A percentile compares a stretch with the other conserved stretches of the same genome.
Evolutionary conservation across 176 grass and related monocot genomes (phyloP).

Genomic region (Alopecurus myosuroides): DNA sequence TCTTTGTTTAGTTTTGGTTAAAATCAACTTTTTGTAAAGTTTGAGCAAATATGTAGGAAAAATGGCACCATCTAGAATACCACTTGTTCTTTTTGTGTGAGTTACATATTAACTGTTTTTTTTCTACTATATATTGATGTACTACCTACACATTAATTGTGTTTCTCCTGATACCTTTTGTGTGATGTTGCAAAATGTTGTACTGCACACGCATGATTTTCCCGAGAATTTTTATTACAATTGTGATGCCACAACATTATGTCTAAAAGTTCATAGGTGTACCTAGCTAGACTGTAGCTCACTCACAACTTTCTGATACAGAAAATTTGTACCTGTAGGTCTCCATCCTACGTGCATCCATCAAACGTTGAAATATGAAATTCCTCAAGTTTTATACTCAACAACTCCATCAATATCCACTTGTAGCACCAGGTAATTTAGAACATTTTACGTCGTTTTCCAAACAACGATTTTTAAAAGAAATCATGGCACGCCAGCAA

Average conservation of each 20-base stretch:
- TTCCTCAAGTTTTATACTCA: not conserved
- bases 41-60: too few species aligned
- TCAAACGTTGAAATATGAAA: not conserved
- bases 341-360: not conserved
- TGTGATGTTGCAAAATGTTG: not conserved
- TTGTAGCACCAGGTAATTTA: not conserved
- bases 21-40: too few species aligned
- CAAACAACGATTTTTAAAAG: not conserved
- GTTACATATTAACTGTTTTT: too few species aligned
- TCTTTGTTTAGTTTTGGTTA: too few species aligned
- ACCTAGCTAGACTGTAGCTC: not conserved
- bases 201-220: not conserved
- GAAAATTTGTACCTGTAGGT: not conserved
- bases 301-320: not conserved
- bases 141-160: not conserved
- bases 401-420: not conserved
- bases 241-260: not conserved
- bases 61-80: too few species aligned
- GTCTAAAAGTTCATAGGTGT: not conserved
- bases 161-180: too few species aligned
- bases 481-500: not conserved
- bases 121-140: not conserved
- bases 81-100: too few species aligned
- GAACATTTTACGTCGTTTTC: not conserved
- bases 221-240: not conserved